phyloP scores from a whole-genome alignment of 1,139 yeast genomes.

The Kodamaea ohmeri region DNA sequence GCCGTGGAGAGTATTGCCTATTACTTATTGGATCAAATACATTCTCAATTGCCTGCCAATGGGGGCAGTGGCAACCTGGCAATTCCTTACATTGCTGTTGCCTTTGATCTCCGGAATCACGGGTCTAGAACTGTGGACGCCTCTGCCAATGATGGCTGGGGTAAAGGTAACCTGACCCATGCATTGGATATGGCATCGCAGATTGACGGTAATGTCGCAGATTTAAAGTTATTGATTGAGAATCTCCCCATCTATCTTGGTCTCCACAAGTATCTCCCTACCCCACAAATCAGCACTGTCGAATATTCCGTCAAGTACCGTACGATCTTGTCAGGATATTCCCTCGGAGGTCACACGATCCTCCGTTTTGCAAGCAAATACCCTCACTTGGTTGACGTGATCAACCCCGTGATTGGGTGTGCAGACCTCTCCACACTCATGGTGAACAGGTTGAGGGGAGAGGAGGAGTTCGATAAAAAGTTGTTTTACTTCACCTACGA shows the following conservation, averaged over 20 bases:
- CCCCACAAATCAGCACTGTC: constrained; percentile 19
- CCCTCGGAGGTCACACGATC: constrained; percentile 61
- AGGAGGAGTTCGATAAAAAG: constrained; percentile 25
- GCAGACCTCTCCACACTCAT: constrained; percentile 44
- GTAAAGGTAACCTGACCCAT: constrained; percentile 46
- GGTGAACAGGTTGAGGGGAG: constrained; percentile 35
- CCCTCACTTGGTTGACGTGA: constrained; percentile 38
- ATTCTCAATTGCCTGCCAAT: too few species aligned
- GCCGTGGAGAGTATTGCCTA: constrained; percentile 35
- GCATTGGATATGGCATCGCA: constrained; percentile 52
- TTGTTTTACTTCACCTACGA: constrained; percentile 34
- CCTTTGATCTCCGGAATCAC: constrained; percentile 62
- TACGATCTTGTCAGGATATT: constrained; percentile 50
- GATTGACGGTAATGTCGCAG: constrained; percentile 51
- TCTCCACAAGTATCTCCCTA: constrained; percentile 27
- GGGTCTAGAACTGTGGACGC: constrained; percentile 46
- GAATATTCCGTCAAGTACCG: constrained; percentile 24
- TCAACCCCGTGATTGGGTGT: constrained; percentile 50
- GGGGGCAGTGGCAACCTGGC: constrained; percentile 11
- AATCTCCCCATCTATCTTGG: constrained; percentile 47
- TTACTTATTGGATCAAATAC: constrained; percentile 26
- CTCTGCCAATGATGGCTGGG: constrained; percentile 44
- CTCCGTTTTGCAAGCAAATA: constrained; percentile 45
- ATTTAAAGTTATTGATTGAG: constrained; percentile 46
- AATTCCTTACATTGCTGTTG: constrained; percentile 44